A percentile compares a stretch with the other conserved stretches of the same genome.
phyloP scores from a whole-genome alignment of 495 filamentous ascomycete species.

The Durotheca rogersii region DNA sequence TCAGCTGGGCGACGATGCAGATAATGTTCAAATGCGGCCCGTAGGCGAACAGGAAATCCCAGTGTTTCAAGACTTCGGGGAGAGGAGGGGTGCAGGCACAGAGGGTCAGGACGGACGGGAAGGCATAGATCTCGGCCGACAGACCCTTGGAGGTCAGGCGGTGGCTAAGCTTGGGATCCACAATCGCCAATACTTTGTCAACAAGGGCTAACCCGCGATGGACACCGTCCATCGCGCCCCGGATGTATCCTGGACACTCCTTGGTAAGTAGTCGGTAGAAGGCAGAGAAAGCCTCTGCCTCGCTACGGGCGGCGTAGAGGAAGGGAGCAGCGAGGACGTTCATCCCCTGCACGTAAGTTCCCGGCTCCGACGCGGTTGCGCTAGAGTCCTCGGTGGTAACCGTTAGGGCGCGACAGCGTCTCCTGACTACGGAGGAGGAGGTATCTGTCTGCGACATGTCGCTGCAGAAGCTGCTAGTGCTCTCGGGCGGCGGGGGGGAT shows the following conservation, averaged over 20 bases:
- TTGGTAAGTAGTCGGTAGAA: slow-evolving; percentile 86
- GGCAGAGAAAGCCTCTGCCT: slow-evolving; percentile 89
- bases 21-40: slow-evolving; percentile 92
- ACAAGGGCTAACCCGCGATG: slow-evolving; percentile 89
- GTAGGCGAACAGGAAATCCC: slow-evolving; percentile 98
- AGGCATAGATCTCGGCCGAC: slow-evolving; percentile 94
- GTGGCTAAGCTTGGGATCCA: slow-evolving; percentile 81
- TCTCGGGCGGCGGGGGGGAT: slow-evolving; percentile 38
- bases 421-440: slow-evolving; percentile 52
- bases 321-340: slow-evolving; percentile 99
- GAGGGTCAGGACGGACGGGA: slow-evolving; percentile 90
- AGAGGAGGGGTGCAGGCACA: slow-evolving; percentile 97
- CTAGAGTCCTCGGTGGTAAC: slow-evolving; percentile 62
- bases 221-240: slow-evolving; percentile 95
- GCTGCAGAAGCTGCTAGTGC: slow-evolving; percentile 35
- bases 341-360: slow-evolving; percentile 97
- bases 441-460: slow-evolving; percentile 39
- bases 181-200: slow-evolving; percentile 83
- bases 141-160: slow-evolving; percentile 84
- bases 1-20: slow-evolving; percentile 95
- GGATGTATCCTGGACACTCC: slow-evolving; percentile 91
- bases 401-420: slow-evolving; percentile 51
- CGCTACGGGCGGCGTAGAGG: slow-evolving; percentile 89
- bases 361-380: slow-evolving; percentile 56
- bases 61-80: slow-evolving; percentile 90